These are phyloP conservation scores for Metarhizium humberi DNA, from an alignment of 2,329 filamentous ascomycete genomes.

Conservation along the genomic window DNA sequence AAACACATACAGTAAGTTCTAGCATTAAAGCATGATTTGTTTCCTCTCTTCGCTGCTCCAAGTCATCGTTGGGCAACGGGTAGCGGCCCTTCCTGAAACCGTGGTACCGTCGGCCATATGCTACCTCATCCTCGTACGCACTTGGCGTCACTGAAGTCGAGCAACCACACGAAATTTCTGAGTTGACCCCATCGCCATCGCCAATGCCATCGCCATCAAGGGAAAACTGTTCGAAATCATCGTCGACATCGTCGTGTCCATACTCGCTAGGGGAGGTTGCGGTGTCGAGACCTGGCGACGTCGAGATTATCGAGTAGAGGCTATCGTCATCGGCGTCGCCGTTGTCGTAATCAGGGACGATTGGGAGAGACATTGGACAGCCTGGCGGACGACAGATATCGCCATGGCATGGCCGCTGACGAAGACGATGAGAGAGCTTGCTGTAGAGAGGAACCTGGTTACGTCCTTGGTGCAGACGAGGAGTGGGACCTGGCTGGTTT, in stretches of 20 bases:
- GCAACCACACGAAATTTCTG: conserved; percentile 17
- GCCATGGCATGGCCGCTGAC: conserved; percentile 4
- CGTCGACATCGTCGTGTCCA: conserved; percentile 13
- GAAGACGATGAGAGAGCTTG: conserved; percentile 1
- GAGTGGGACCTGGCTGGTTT: background rate
- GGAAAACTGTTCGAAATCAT: conserved; percentile 20
- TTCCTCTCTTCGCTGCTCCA: conserved; percentile 36
- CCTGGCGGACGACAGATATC: conserved; percentile 1
- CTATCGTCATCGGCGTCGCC: conserved; percentile 12
- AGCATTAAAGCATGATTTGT: conserved; percentile 36
- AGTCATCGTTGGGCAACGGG: conserved; percentile 36
- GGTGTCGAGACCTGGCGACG: conserved; percentile 14
- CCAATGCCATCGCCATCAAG: conserved; percentile 10
- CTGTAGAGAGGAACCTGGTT: background rate
- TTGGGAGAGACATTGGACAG: conserved; percentile 7
- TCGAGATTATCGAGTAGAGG: conserved; percentile 22
- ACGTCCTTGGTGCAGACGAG: background rate
- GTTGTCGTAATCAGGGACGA: conserved; percentile 2
- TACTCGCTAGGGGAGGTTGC: conserved; percentile 14
- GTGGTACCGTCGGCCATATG: conserved; percentile 31
- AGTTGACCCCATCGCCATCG: conserved; percentile 13
- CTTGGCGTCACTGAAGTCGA: conserved; percentile 25
- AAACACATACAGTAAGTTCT: conserved; percentile 26
- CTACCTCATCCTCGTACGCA: conserved; percentile 23
- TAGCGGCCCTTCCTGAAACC: conserved; percentile 33